phyloP scores from a whole-genome alignment of 2,329 filamentous ascomycete genomes.

The Fusarium sp. region DNA sequence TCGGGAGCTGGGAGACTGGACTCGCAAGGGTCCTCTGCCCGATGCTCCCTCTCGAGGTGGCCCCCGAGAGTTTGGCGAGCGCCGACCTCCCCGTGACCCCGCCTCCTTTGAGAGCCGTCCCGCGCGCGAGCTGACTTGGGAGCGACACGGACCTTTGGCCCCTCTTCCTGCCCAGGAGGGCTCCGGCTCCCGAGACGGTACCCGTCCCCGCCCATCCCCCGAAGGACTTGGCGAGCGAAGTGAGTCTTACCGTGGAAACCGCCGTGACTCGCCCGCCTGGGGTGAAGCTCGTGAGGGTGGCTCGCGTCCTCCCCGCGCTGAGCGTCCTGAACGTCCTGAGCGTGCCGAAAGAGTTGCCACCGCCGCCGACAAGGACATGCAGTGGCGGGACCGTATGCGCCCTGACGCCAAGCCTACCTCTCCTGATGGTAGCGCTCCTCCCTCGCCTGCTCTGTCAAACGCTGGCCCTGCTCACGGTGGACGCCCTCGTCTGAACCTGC shows the following conservation, averaged over 20 bases:
- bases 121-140: conserved; percentile 86
- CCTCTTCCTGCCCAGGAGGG: conserved; percentile 70
- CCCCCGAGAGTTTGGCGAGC: conserved; percentile 68
- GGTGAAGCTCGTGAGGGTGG: conserved; percentile 81
- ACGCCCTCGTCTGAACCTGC: conserved; percentile 87
- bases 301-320: conserved; percentile 79
- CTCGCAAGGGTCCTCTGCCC: conserved; percentile 88
- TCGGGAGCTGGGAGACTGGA: conserved; percentile 91
- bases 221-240: conserved; percentile 68
- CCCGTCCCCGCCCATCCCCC: conserved; percentile 62
- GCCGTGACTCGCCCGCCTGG: conserved; percentile 79
- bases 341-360: conserved; percentile 76
- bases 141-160: conserved; percentile 91
- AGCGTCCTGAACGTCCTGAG: conserved; percentile 80
- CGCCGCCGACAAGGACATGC: conserved; percentile 90
- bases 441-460: conserved; percentile 74
- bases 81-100: conserved; percentile 76
- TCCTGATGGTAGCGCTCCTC: conserved; percentile 80
- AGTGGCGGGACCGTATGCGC: conserved; percentile 93
- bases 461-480: conserved; percentile 64
- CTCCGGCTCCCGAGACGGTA: conserved; percentile 65
- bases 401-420: conserved; percentile 79
- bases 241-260: conserved; percentile 70
- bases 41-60: conserved; percentile 72
- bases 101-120: conserved; percentile 66